phyloP scores from a whole-genome alignment of 2,329 filamentous ascomycete species.

The Colletotrichum sp. region DNA sequence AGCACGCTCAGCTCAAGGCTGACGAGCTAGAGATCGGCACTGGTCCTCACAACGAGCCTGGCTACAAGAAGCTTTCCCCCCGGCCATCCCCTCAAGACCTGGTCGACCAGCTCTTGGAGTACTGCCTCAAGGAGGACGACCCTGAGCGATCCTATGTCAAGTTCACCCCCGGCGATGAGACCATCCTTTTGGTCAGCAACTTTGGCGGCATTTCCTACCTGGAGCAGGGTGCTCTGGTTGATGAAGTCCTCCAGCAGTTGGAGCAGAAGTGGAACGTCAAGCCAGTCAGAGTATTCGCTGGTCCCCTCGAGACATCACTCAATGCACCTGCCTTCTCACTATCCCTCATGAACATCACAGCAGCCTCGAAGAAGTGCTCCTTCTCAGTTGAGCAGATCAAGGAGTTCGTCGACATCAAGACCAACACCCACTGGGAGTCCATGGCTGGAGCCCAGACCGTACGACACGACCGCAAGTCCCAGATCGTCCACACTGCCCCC shows the following conservation, averaged over 20 bases:
- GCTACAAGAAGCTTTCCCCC: constrained; percentile 59
- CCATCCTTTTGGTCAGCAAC: constrained; percentile 60
- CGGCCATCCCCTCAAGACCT: constrained; percentile 52
- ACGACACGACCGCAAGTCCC: constrained; percentile 41
- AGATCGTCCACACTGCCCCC: constrained; percentile 43
- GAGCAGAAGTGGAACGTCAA: constrained; percentile 49
- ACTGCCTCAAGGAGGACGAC: constrained; percentile 63
- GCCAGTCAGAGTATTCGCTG: constrained; percentile 61
- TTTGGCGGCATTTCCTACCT: constrained; percentile 63
- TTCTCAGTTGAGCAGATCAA: constrained; percentile 61
- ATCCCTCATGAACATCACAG: constrained; percentile 65
- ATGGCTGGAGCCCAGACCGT: constrained; percentile 49
- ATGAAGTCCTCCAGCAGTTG: constrained; percentile 58
- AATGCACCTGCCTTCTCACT: constrained; percentile 75
- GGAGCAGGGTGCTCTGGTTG: constrained; percentile 58
- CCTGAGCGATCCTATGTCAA: constrained; percentile 53
- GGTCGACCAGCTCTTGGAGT: constrained; percentile 60
- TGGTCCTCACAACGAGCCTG: constrained; percentile 71
- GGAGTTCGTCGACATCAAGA: constrained; percentile 66
- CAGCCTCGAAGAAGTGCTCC: constrained; percentile 45
- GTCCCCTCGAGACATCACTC: constrained; percentile 73
- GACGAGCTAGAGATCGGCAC: constrained; percentile 68
- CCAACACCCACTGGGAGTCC: constrained; percentile 61
- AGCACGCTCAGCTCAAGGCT: constrained; percentile 50
- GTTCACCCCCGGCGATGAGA: constrained; percentile 51